Evolutionary conservation across 371 early-diverging fungal species (phyloP), one percentile per base, ranked within the genome.

Genomic region (Catenaria anguillulae): DNA sequence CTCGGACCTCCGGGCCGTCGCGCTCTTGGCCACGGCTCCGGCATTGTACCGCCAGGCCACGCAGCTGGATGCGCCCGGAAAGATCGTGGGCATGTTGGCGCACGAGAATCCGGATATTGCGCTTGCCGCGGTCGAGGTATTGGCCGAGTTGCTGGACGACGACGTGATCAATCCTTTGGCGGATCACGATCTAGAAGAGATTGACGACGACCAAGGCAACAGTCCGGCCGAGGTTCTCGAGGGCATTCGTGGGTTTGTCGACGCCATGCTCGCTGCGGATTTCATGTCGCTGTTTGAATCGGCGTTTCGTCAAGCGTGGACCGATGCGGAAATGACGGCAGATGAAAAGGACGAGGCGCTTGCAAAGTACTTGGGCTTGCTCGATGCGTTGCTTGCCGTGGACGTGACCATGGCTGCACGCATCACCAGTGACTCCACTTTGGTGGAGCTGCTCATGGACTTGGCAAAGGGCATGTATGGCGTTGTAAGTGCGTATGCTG

Each of bases 91-190:
- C 0, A 75, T 94, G 33, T 64, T 96, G 56, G 76, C 84, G 46
- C 97, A 96, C 66, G 94, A 93, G 58, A 96, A 96, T 72, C 88
- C 87, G 15, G 97, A 96, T 67, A 92, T 96, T 66, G 75, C 82
- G 1, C 83, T 92, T 55, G 87, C 85, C 46, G 82, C 89, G 0
- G 78, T 94, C 55, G 88, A 89, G 65, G 70, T 94, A 13, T 68
- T 92, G 35, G 86, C 85, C 65, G 95, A 93, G 71, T 73, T 92
- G 62, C 89, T 87, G 8, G 94, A 91, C 67, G 95, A 93, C 64
- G 97, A 96, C 61, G 81, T 87, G 1, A 83, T 84, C 4, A 67
- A 61, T 23, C 68, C 17, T 5, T 5, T 17, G 40, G 40, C 71
- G 19, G 76, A 72, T 26, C 79, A 77, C 82, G 79, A 58, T 74